Evolutionary conservation across 2,329 filamentous ascomycete species (phyloP).

Genomic region (Colletotrichum cordylinicola): DNA sequence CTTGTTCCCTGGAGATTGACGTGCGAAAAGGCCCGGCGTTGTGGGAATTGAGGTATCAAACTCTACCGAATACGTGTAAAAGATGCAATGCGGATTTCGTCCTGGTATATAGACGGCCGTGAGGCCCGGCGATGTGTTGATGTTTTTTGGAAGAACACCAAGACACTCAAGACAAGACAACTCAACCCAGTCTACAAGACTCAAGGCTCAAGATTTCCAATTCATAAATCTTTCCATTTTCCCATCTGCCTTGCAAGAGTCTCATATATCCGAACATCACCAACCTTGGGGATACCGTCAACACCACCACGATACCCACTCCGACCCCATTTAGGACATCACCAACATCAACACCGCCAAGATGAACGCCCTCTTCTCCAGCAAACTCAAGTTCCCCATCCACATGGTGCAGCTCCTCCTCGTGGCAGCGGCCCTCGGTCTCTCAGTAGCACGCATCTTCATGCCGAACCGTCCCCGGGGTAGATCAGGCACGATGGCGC

Average conservation of each 20-base stretch:
- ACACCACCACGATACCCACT: not conserved
- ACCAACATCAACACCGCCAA: not conserved
- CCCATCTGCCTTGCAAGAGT: not conserved
- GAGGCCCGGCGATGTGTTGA: not conserved
- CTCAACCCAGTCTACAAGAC: not conserved
- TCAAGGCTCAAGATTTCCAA: not conserved
- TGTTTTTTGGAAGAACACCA: not conserved
- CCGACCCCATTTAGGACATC: not conserved
- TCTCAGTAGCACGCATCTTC: slow-evolving; percentile 14
- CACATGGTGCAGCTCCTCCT: slow-evolving; percentile 17
- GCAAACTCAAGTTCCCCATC: slow-evolving; percentile 12
- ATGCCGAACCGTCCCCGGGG: not conserved
- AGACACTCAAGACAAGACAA: not conserved
- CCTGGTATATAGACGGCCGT: not conserved
- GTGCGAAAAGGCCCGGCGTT: not conserved
- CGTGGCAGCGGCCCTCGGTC: not conserved
- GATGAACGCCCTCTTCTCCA: not conserved
- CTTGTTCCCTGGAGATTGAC: not conserved
- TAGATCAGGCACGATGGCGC: slow-evolving; percentile 7
- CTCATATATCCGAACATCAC: not conserved
- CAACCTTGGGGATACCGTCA: not conserved
- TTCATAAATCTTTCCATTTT: not conserved
- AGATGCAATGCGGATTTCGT: not conserved
- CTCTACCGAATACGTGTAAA: not conserved
- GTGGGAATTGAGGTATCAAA: not conserved